These are phyloP conservation scores for Amphicarpaea edgeworthii DNA, from an alignment of 306 rosid genomes.

Conservation along the genomic window DNA sequence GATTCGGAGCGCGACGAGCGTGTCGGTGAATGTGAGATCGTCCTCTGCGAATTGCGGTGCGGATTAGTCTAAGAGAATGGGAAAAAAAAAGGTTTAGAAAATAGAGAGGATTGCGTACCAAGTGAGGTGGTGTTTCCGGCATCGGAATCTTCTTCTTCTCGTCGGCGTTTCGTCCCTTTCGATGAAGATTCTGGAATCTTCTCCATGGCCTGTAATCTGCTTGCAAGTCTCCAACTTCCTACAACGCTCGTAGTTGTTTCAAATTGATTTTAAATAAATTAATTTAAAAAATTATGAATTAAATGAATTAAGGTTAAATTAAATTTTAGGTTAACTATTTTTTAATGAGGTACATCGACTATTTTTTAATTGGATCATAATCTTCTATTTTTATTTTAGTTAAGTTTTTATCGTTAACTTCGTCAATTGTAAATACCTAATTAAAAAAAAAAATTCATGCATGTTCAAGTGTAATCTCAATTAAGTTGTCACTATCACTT, in stretches of 20 bases:
- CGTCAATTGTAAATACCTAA: no score
- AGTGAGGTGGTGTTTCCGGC: constrained; percentile 49
- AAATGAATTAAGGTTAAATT: no score
- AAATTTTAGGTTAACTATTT: no score
- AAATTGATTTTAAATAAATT: background rate
- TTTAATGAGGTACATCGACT: no score
- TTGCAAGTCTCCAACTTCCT: background rate
- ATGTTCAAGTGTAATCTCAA: no score
- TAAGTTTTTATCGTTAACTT: no score
- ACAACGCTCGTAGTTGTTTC: background rate
- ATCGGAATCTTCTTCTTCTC: constrained; percentile 44
- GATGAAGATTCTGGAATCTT: constrained; percentile 53
- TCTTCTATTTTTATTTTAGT: no score
- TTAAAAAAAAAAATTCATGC: no score
- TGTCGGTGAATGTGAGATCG: constrained; percentile 75
- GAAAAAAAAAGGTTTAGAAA: background rate
- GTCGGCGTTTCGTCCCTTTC: constrained; percentile 58
- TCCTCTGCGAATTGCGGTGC: constrained; percentile 61
- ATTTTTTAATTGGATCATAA: no score
- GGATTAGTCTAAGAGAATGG: constrained; percentile 8
- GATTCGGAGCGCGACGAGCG: constrained; percentile 88
- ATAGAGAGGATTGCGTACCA: constrained; percentile 32
- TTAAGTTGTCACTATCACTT: no score
- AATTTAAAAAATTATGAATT: background rate
- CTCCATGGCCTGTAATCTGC: constrained; percentile 41